Base-by-base conservation (phyloP, 2,329 filamentous ascomycete species). In the Fusarium oligoseptatum region DNA sequence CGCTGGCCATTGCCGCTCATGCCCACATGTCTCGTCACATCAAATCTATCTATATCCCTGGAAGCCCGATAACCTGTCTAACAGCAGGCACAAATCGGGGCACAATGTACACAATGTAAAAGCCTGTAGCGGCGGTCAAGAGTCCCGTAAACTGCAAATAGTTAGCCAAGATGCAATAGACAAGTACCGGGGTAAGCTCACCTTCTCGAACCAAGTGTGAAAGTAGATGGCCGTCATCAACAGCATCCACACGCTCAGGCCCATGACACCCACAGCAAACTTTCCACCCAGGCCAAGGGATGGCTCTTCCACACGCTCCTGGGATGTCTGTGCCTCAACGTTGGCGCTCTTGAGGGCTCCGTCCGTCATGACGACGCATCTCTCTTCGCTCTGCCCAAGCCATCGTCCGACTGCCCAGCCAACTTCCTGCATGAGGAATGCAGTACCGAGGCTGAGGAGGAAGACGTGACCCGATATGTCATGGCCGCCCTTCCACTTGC, bases 181-280 rank as follows among this genome's bases (percentile, higher is more conserved):
- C 24, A 7, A 8, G 1, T n/a, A 10, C 14, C 2, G 1, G 5
- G 34, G 24, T n/a, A 20, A n/a, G 81, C 88, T 79, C 78, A 94
- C 93, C 92, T 98, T 99, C 86, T 99, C 97, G 78, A 97, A 92
- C 95, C 96, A 98, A 1, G 97, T 99, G 83, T 99, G 97, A 80
- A 99, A 99, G 87, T 96, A 99, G 43, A 97, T 95, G 3, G 95
- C 95, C 45, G 97, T 99, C 97, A 99, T 99, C 71, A 98, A 87
- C 81, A 99, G 84, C 97, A 99, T 99, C 94, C 97, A 98, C 86
- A 92, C 90, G 80, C 92, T 94, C 80, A 98, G 79, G 0, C 84
- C 91, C 20, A 93, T 88, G 29, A 98, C 90, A 0, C 80, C 88
- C 27, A 88, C 84, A 72, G 92, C 89, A 74, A 93, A 85, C 87